Base-by-base conservation (phyloP, 192 early-diverging fungal genomes). In the Umbelopsis sp. region DNA sequence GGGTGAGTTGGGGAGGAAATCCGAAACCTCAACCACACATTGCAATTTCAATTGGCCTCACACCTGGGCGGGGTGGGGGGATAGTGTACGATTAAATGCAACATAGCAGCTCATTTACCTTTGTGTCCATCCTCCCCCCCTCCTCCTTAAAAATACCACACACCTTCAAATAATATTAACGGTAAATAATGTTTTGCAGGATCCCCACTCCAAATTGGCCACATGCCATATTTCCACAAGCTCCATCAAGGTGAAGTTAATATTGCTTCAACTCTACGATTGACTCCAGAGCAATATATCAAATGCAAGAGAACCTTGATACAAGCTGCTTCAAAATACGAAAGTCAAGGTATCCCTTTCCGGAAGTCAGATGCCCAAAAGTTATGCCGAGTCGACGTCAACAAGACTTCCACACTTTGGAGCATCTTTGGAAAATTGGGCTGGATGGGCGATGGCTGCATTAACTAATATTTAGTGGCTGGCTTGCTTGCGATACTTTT, bases 341-440 rank as follows among this genome's bases (percentile, higher is more conserved):
- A 24, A 53, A 52, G 69, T 25, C 68, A 68, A 20, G 56, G 73
- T 17, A 24, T 70, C 29, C 56, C 70, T 16, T 94, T 94, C 80
- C 89, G 90, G 53, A 95, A 95, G 78, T 86, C 91, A 66, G 92
- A 93, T 72, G 94, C 94, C 9, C 91, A 95, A 81, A 83, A 84
- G 36, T 86, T 92, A 72, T 93, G 88, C 65, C 85, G 91, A 45
- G 89, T 95, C 47, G 94, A 95, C 70, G 94, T 95, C 70, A 95
- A 95, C 86, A 95, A 95, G 73, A 86, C 86, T 17, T 87, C 83
- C 75, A 84, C 88, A 67, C 84, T 95, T 25, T 93, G 88, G 75
- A 91, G 91, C 77, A 92, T 89, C 88, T 94, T 89, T 74, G 88
- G 87, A 31, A 76, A 78, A 43, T 79, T 93, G 67, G 92, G 91